Evolutionary conservation across 371 early-diverging fungal genomes (phyloP), one percentile per base, ranked within the genome.

Genomic region (Mucor plumbeus): DNA sequence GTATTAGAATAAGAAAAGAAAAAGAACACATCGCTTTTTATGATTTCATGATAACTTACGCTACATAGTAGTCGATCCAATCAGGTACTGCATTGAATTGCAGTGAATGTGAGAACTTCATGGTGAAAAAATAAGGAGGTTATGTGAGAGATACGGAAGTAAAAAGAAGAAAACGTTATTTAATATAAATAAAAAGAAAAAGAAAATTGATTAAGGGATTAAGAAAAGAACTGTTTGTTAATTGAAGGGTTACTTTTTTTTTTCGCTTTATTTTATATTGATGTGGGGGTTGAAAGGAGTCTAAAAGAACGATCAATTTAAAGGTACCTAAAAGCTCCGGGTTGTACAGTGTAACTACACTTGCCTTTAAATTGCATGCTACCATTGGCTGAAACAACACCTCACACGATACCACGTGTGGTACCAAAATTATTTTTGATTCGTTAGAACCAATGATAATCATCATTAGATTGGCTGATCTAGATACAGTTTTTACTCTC

Each of bases 21-120:
- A 38, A 35, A 21, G 40, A 11, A 50, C 50, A 50, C 7, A 13
- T 9, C 4, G 44, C 44, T 44, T 44, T 44, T 44, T 44, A 44
- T 44, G 15, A 17, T 17, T 17, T 44, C 35, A 54, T 50, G 26
- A 15, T 11, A 44, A 60, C 63, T 60, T 85, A 88, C 87, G 87
- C 87, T 63, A 93, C 65, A 73, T 92, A 93, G 69, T 89, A 77
- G 65, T 93, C 93, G 63, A 86, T 86, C 97, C 97, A 96, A 71
- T 95, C 95, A 59, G 95, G 95, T 35, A 92, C 93, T 54, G 93
- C 88, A 75, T 96, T 96, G 69, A 97, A 89, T 78, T 91, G 90
- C 62, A 97, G 83, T 31, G 90, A 86, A 79, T 92, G 93, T 9
- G 94, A 91, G 73, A 96, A 96, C 85, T 95, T 96, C 95, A 96